These are phyloP conservation scores for Juncus inflexus DNA, from an alignment of 176 grass and related monocot species.

Conservation along the genomic window DNA sequence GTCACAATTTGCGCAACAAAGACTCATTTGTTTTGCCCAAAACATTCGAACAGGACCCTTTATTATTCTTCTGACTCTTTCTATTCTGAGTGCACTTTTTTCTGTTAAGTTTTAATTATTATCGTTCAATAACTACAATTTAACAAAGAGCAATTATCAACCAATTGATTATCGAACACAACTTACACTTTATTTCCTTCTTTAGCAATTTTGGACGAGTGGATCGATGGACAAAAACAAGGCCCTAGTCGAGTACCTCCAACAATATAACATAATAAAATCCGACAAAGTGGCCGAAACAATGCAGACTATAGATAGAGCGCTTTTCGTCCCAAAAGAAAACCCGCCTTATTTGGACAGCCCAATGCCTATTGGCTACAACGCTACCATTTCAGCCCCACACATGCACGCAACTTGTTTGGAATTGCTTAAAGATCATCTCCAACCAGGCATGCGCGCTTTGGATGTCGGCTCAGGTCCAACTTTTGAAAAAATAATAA, in stretches of 20 bases:
- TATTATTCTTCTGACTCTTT: too few species aligned
- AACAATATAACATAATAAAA: slow-evolving; percentile 40
- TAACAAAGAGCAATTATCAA: not conserved
- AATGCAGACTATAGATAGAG: slow-evolving; percentile 72
- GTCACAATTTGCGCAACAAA: too few species aligned
- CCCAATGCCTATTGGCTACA: slow-evolving; percentile 78
- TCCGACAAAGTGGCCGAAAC: slow-evolving; percentile 54
- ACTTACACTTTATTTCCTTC: slow-evolving; percentile 20
- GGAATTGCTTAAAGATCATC: slow-evolving; percentile 65
- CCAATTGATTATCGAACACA: not conserved
- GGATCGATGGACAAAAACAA: slow-evolving; percentile 62
- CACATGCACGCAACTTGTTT: slow-evolving; percentile 73
- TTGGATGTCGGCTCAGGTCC: slow-evolving; percentile 82
- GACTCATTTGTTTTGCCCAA: too few species aligned
- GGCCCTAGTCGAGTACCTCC: slow-evolving; percentile 56
- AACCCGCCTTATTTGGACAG: slow-evolving; percentile 52
- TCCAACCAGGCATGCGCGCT: slow-evolving; percentile 70
- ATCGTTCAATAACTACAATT: not conserved
- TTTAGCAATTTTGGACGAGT: slow-evolving; percentile 62
- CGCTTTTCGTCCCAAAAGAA: slow-evolving; percentile 49
- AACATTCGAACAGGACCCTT: too few species aligned
- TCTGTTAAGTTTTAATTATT: not conserved
- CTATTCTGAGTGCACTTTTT: too few species aligned
- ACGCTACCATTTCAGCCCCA: slow-evolving; percentile 28
- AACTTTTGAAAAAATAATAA: not conserved